Percentiles rank a stretch among this genome's conserved stretches.
Conservation (phyloP, 139 green algal genomes). For the Closterium sp. region DNA sequence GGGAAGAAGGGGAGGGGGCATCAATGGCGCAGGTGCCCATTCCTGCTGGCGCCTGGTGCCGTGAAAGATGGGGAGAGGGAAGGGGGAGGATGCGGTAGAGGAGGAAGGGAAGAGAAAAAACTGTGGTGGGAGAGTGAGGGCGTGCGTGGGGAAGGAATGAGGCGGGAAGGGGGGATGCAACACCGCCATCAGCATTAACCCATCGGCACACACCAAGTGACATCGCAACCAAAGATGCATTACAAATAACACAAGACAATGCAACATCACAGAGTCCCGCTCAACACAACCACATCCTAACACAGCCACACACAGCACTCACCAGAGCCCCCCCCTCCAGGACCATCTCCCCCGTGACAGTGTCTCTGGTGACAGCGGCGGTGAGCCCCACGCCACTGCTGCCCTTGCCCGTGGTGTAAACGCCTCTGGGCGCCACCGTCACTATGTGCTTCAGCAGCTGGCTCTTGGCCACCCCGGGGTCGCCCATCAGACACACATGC, state of each 20-base stretch:
- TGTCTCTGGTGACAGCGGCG: slow-evolving; percentile 85
- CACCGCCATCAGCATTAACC: no score
- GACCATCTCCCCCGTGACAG: slow-evolving; percentile 88
- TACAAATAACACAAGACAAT: no score
- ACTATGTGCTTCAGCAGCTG: slow-evolving; percentile 74
- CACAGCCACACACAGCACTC: background rate
- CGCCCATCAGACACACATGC: slow-evolving; percentile 98
- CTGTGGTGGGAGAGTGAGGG: background rate
- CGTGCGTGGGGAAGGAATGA: background rate
- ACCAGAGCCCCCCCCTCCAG: slow-evolving; percentile 93
- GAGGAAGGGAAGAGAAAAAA: background rate
- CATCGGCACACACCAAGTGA: no score
- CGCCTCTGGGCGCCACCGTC: slow-evolving; percentile 69
- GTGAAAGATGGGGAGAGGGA: no score
- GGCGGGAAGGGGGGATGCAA: no score
- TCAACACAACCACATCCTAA: slow-evolving; percentile 2
- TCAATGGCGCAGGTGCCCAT: no score
- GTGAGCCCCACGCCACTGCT: slow-evolving; percentile 93
- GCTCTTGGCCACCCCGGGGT: slow-evolving; percentile 97
- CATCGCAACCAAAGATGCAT: no score
- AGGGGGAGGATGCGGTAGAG: no score
- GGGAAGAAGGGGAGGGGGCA: background rate
- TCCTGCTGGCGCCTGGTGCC: no score
- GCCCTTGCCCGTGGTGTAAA: slow-evolving; percentile 98
- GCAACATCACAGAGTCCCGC: no score